Conservation (phyloP, 495 filamentous ascomycete species). For the Chaetomium cochliodes region DNA sequence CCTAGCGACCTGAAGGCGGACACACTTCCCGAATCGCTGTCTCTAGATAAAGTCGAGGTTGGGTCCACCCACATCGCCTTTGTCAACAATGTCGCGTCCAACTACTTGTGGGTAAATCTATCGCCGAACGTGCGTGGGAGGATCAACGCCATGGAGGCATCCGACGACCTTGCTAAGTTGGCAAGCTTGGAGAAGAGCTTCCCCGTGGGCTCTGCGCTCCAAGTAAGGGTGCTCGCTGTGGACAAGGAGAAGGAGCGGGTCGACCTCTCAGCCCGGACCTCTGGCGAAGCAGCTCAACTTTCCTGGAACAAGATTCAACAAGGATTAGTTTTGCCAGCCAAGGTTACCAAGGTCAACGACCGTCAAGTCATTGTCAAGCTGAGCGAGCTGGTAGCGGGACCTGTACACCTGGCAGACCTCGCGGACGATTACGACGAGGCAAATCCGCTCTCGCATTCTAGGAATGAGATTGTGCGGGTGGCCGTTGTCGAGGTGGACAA, state of each 20-base stretch:
- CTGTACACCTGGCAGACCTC: constrained; percentile 73
- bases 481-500: constrained; percentile 77
- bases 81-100: constrained; percentile 79
- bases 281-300: constrained; percentile 52
- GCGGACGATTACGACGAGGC: constrained; percentile 82
- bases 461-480: constrained; percentile 82
- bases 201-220: constrained; percentile 81
- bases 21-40: constrained; percentile 51
- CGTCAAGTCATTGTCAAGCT: constrained; percentile 80
- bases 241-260: constrained; percentile 70
- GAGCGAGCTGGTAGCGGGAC: constrained; percentile 68
- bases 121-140: constrained; percentile 88
- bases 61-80: constrained; percentile 74
- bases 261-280: constrained; percentile 72
- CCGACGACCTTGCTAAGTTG: constrained; percentile 76
- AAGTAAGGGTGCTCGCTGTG: constrained; percentile 72
- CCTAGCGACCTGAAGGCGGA: constrained; percentile 58
- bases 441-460: constrained; percentile 57
- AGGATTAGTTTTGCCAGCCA: constrained; percentile 77
- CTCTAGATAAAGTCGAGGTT: constrained; percentile 68
- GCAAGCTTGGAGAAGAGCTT: constrained; percentile 77
- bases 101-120: constrained; percentile 83
- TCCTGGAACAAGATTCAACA: constrained; percentile 65
- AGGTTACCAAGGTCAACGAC: constrained; percentile 84
- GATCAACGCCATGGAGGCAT: constrained; percentile 75